A percentile compares a stretch with the other conserved stretches of the same genome.
phyloP scores from a whole-genome alignment of 2,329 filamentous ascomycete species.

The Dryadomyces quercus-mongolicae region DNA sequence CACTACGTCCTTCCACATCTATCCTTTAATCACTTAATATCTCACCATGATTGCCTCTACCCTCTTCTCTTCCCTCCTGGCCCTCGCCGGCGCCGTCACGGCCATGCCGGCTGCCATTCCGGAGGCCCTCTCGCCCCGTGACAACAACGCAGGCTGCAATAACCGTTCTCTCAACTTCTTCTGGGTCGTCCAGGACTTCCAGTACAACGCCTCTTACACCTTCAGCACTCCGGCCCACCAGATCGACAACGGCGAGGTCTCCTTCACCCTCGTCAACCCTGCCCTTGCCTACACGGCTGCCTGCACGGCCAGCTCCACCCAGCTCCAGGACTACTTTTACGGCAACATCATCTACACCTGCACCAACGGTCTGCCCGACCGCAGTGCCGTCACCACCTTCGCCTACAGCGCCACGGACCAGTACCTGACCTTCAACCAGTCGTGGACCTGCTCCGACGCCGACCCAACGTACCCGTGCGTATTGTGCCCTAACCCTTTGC shows the following conservation, averaged over 20 bases:
- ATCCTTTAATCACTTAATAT: neutral
- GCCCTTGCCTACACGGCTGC: conserved; percentile 22
- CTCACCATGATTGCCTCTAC: neutral
- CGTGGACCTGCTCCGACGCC: conserved; percentile 31
- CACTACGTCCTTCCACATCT: neutral
- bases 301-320: conserved; percentile 29
- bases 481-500: neutral
- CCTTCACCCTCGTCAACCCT: conserved; percentile 37
- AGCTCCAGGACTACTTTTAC: conserved; percentile 37
- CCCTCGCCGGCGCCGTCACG: conserved; percentile 1
- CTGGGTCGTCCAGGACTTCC: conserved; percentile 32
- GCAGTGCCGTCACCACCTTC: conserved; percentile 25
- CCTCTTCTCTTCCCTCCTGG: neutral
- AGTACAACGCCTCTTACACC: conserved; percentile 34
- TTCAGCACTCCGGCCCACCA: conserved; percentile 41
- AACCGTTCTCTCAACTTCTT: conserved; percentile 21
- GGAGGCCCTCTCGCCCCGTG: neutral
- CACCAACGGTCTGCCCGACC: conserved; percentile 11
- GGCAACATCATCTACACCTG: conserved; percentile 33
- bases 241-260: conserved; percentile 32
- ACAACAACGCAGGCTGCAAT: conserved; percentile 18
- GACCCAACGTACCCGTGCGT: conserved; percentile 26
- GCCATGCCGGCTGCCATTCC: neutral
- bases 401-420: conserved; percentile 25
- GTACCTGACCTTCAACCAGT: conserved; percentile 32